Conservation (phyloP, 2,329 filamentous ascomycete genomes). For the Cytospora piceae region DNA sequence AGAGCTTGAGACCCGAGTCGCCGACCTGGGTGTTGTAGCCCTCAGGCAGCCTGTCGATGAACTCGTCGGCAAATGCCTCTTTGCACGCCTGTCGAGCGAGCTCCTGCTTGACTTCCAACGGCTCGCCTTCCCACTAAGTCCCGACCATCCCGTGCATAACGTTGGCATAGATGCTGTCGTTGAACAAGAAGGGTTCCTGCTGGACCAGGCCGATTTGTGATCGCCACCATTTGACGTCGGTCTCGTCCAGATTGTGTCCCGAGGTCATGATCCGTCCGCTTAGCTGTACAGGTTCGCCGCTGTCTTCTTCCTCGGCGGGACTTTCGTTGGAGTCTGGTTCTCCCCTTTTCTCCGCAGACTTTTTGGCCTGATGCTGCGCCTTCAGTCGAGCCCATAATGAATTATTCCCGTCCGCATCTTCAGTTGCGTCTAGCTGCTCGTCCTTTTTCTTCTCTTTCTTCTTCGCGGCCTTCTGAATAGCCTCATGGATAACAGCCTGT, state of each 20-base stretch:
- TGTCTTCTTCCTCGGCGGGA: constrained; percentile 40
- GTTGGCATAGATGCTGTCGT: constrained; percentile 56
- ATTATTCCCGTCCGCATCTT: constrained; percentile 36
- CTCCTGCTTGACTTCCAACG: constrained; percentile 50
- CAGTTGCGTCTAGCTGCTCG: constrained; percentile 34
- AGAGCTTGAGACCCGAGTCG: constrained; percentile 75
- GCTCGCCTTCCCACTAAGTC: constrained; percentile 43
- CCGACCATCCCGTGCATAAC: constrained; percentile 55
- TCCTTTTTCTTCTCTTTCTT: constrained; percentile 44
- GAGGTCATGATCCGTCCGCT: constrained; percentile 23
- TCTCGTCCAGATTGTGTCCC: constrained; percentile 55
- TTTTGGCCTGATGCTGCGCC: constrained; percentile 31
- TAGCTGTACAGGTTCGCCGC: constrained; percentile 45
- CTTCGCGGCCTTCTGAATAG: constrained; percentile 51
- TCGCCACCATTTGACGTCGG: constrained; percentile 65
- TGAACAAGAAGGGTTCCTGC: constrained; percentile 50
- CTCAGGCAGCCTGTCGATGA: constrained; percentile 65
- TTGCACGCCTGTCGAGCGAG: constrained; percentile 67
- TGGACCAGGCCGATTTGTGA: constrained; percentile 50
- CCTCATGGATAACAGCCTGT: constrained; percentile 55
- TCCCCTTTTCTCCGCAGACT: constrained; percentile 37
- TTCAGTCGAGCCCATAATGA: constrained; percentile 24
- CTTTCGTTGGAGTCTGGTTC: constrained; percentile 30
- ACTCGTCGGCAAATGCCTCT: constrained; percentile 72
- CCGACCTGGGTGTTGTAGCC: constrained; percentile 76